These are phyloP conservation scores for Pulveroboletus ravenelii DNA, from an alignment of 768 basidiomycete species.

Conservation along the genomic window DNA sequence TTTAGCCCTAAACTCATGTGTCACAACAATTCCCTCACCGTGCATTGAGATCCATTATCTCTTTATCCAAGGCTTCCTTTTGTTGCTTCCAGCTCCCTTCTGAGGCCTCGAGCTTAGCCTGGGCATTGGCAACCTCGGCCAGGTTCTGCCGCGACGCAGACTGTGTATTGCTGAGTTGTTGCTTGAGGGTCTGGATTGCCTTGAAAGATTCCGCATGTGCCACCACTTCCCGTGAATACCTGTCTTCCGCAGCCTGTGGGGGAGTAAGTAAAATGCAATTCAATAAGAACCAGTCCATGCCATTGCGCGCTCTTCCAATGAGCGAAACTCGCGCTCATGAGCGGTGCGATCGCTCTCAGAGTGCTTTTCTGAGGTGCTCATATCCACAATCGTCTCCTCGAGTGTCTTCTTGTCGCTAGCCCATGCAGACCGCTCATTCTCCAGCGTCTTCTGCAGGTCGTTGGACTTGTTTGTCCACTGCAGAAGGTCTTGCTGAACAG, in stretches of 20 bases:
- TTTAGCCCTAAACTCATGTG: not conserved
- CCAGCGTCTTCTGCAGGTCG: slow-evolving; percentile 61
- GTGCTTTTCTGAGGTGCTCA: slow-evolving; percentile 68
- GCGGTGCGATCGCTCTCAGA: slow-evolving; percentile 58
- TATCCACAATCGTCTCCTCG: slow-evolving; percentile 77
- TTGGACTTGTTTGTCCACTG: slow-evolving; percentile 45
- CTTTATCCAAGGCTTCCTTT: slow-evolving; percentile 71
- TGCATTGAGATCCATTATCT: slow-evolving; percentile 63
- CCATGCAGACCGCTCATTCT: slow-evolving; percentile 68
- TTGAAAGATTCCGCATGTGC: slow-evolving; percentile 85
- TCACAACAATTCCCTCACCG: slow-evolving; percentile 42
- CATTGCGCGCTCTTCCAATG: slow-evolving; percentile 65
- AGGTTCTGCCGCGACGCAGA: slow-evolving; percentile 52
- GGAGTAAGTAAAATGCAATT: not conserved
- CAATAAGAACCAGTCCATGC: slow-evolving; percentile 31
- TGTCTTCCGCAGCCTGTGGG: slow-evolving; percentile 65
- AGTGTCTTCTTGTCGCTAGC: slow-evolving; percentile 73
- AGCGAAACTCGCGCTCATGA: slow-evolving; percentile 62
- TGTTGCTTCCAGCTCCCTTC: slow-evolving; percentile 81
- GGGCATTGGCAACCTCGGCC: slow-evolving; percentile 66
- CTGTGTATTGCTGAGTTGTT: slow-evolving; percentile 53
- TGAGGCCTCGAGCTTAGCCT: slow-evolving; percentile 64
- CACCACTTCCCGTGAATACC: slow-evolving; percentile 77
- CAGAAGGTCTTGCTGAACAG: slow-evolving; percentile 50
- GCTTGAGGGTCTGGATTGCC: slow-evolving; percentile 56